Evolutionary conservation across 1,284 basidiomycete species (phyloP).

Genomic region (Schizophyllum amplum): DNA sequence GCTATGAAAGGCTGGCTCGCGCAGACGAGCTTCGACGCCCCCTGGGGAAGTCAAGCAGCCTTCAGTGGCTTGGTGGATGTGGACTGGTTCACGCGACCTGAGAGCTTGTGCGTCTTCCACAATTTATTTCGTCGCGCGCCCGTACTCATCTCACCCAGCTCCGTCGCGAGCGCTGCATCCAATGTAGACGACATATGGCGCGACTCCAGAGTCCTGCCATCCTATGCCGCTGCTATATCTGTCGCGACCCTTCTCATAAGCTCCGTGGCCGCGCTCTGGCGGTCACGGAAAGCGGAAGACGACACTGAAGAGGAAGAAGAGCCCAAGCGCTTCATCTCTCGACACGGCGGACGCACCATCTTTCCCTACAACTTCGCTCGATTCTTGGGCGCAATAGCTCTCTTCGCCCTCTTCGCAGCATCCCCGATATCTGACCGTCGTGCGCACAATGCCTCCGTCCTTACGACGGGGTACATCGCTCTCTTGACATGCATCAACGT

Average conservation of each 20-base stretch:
- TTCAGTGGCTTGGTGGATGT: not conserved
- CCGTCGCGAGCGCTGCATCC: not conserved
- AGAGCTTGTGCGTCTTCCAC: not conserved
- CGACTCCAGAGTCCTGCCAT: not conserved
- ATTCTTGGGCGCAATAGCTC: constrained; percentile 3
- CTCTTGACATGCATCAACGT: constrained; percentile 6
- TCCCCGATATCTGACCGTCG: not conserved
- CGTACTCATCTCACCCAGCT: not conserved
- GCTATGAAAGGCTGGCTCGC: not conserved
- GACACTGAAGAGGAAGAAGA: not conserved
- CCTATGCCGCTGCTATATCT: not conserved
- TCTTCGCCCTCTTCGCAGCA: constrained; percentile 5
- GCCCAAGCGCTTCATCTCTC: not conserved
- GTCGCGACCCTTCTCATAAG: not conserved
- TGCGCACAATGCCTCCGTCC: not conserved
- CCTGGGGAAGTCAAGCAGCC: not conserved
- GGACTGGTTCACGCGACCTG: not conserved
- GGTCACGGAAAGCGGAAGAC: not conserved
- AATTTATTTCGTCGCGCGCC: no score
- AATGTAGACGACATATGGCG: not conserved
- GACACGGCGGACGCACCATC: constrained; percentile 4
- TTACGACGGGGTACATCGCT: not conserved
- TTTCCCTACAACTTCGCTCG: constrained; percentile 4
- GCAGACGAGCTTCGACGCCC: not conserved
- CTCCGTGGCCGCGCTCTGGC: not conserved